These are phyloP conservation scores for Colletotrichum neosansevieriae DNA, from an alignment of 2,329 filamentous ascomycete species.

Conservation along the genomic window DNA sequence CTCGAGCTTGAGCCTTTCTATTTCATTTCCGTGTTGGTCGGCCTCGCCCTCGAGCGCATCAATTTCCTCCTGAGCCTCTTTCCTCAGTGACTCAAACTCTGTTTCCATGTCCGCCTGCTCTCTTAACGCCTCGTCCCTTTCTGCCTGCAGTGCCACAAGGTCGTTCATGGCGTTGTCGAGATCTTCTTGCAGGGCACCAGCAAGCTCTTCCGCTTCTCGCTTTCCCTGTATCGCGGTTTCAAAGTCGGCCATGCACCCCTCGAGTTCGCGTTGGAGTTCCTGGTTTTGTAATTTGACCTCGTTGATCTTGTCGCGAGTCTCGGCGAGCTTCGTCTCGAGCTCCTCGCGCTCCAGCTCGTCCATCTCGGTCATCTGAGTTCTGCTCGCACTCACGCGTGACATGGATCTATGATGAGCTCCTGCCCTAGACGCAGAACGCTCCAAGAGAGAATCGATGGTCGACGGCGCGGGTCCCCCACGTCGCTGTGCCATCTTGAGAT, in stretches of 20 bases:
- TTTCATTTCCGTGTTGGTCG: slow-evolving; percentile 78
- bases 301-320: slow-evolving; percentile 87
- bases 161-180: slow-evolving; percentile 84
- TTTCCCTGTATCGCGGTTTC: slow-evolving; percentile 76
- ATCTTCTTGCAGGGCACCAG: slow-evolving; percentile 80
- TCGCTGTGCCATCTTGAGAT: slow-evolving; percentile 88
- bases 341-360: slow-evolving; percentile 87
- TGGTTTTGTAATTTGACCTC: slow-evolving; percentile 90
- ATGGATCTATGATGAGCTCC: slow-evolving; percentile 76
- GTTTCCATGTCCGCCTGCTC: slow-evolving; percentile 70
- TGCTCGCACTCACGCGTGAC: slow-evolving; percentile 79
- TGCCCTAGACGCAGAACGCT: slow-evolving; percentile 91
- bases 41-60: slow-evolving; percentile 77
- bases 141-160: slow-evolving; percentile 80
- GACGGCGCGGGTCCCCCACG: slow-evolving; percentile 73
- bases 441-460: slow-evolving; percentile 89
- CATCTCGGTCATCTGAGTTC: slow-evolving; percentile 66
- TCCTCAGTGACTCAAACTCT: slow-evolving; percentile 71
- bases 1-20: slow-evolving; percentile 76
- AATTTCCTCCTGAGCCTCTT: slow-evolving; percentile 75
- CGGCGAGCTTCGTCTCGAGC: slow-evolving; percentile 84
- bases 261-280: slow-evolving; percentile 84
- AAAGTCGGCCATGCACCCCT: slow-evolving; percentile 83
- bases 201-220: slow-evolving; percentile 69
- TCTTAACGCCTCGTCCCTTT: slow-evolving; percentile 87